A percentile compares a stretch with the other conserved stretches of the same genome.
phyloP scores from a whole-genome alignment of 495 filamentous ascomycete genomes.

The Aspergillus haitiensis region DNA sequence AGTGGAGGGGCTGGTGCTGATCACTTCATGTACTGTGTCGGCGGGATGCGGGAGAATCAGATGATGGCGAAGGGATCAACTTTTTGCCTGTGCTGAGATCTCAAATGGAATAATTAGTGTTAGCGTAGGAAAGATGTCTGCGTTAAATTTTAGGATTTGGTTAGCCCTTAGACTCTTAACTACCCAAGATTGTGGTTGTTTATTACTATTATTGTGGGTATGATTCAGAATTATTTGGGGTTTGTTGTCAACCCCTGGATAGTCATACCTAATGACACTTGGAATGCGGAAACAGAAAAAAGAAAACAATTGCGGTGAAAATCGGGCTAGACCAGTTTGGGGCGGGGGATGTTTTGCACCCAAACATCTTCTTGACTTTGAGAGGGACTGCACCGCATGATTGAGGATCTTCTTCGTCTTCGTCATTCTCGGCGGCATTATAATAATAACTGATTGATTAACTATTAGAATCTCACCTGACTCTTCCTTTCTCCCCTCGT shows the following conservation, averaged over 20 bases:
- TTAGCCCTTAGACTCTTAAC: no score
- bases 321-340: constrained; percentile 1
- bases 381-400: not conserved
- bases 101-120: not conserved
- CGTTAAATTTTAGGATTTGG: no score
- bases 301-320: not conserved
- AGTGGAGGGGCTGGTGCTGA: constrained; percentile 5
- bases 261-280: not conserved
- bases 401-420: not conserved
- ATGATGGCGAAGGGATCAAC: not conserved
- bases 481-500: constrained; percentile 1
- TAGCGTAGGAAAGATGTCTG: no score
- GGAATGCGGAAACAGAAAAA: not conserved
- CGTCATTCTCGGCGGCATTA: constrained; percentile 1
- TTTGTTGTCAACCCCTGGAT: no score
- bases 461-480: not conserved
- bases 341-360: constrained; percentile 1
- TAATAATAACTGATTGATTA: not conserved
- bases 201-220: no score
- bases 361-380: not conserved
- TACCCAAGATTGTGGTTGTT: no score
- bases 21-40: constrained; percentile 14
- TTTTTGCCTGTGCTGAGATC: not conserved
- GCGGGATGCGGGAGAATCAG: constrained; percentile 7
- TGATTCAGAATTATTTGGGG: no score